Conservation (phyloP, 2,329 filamentous ascomycete genomes). For the Elsinoe necatrix region DNA sequence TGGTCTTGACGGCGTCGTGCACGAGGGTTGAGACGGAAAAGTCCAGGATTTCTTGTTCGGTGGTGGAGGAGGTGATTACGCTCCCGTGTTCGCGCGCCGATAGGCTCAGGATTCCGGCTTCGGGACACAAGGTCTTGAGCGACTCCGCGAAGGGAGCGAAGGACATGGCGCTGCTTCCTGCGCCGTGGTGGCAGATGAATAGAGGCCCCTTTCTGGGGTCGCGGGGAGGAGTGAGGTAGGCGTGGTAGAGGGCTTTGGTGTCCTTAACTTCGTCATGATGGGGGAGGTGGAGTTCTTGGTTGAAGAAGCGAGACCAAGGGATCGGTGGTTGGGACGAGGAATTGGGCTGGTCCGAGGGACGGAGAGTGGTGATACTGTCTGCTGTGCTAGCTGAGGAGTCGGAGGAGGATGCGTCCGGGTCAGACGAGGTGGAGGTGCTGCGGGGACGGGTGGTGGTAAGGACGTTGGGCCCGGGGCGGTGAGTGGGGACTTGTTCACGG, state of each 20-base stretch:
- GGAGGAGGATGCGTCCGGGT: conserved; percentile 39
- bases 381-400: conserved; percentile 85
- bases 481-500: conserved; percentile 1
- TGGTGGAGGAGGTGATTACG: neutral
- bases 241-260: conserved; percentile 59
- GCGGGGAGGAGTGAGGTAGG: conserved; percentile 72
- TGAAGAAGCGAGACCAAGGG: conserved; percentile 85
- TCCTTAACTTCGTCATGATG: neutral
- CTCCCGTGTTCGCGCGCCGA: conserved; percentile 69
- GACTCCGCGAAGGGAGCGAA: conserved; percentile 76
- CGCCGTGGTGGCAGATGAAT: conserved; percentile 91
- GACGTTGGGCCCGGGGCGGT: neutral
- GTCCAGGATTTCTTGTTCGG: conserved; percentile 41
- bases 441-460: conserved; percentile 30
- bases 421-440: conserved; percentile 31
- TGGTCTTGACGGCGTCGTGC: conserved; percentile 60
- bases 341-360: conserved; percentile 22
- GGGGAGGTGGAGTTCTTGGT: conserved; percentile 71
- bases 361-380: conserved; percentile 59
- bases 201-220: conserved; percentile 58
- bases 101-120: conserved; percentile 72
- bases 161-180: conserved; percentile 78
- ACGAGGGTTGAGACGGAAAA: conserved; percentile 65
- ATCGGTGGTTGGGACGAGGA: conserved; percentile 51
- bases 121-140: conserved; percentile 66